Conservation (phyloP, 352 stramenopile species). For the Phytopythium montanum region DNA sequence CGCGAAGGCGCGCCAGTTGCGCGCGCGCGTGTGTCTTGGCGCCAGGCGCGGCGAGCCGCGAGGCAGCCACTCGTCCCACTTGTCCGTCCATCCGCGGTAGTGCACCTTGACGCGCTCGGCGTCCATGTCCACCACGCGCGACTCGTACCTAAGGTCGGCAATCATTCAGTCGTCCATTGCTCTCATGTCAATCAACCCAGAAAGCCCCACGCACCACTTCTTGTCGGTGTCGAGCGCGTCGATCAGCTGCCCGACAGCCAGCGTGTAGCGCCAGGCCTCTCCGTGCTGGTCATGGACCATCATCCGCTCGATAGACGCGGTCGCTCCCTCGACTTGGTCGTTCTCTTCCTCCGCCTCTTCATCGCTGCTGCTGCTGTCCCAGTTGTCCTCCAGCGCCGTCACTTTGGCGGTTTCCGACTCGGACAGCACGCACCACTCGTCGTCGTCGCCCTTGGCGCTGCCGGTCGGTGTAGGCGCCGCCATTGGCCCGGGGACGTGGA, state of each 20-base stretch:
- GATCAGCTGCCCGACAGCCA: slow-evolving; percentile 54
- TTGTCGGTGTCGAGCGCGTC: slow-evolving; percentile 69
- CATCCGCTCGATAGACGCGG: slow-evolving; percentile 1
- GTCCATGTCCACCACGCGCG: slow-evolving; percentile 29
- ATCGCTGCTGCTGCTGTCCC: slow-evolving; percentile 4
- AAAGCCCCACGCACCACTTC: slow-evolving; percentile 39
- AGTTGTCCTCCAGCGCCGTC: slow-evolving; percentile 8
- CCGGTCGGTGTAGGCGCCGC: background rate
- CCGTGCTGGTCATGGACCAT: slow-evolving; percentile 13
- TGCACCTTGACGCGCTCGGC: slow-evolving; percentile 79
- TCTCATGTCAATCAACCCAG: too few species aligned
- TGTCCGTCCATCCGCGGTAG: slow-evolving; percentile 93
- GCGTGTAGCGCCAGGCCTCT: slow-evolving; percentile 55
- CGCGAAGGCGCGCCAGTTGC: slow-evolving; percentile 45
- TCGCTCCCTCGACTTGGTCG: background rate
- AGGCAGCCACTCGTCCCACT: slow-evolving; percentile 95
- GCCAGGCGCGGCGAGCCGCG: slow-evolving; percentile 82
- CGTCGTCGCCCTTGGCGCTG: slow-evolving; percentile 4
- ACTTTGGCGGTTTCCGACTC: slow-evolving; percentile 2
- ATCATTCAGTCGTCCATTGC: background rate
- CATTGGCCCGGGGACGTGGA: background rate
- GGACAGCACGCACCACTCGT: slow-evolving; percentile 9
- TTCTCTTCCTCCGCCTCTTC: background rate
- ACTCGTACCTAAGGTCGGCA: slow-evolving; percentile 32
- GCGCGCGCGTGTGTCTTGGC: slow-evolving; percentile 80